Evolutionary conservation across 2,329 filamentous ascomycete species (phyloP).

Genomic region (Fusarium odoratissimum): DNA sequence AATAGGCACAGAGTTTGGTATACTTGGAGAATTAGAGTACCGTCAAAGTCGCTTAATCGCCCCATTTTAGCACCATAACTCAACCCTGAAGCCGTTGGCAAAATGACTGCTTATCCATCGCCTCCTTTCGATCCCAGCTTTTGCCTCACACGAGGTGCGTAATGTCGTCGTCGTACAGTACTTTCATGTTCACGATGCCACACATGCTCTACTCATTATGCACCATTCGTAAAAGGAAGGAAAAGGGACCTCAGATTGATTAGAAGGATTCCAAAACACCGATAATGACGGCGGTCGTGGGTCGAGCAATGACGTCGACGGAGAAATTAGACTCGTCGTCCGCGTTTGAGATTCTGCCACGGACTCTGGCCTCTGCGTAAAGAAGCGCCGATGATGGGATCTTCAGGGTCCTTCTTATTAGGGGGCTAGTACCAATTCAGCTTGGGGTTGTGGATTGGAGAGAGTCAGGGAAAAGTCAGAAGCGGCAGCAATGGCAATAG

Average conservation of each 20-base stretch:
- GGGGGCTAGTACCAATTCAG: constrained; percentile 25
- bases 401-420: constrained; percentile 45
- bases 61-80: constrained; percentile 19
- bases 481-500: neutral
- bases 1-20: neutral
- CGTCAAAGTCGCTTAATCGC: constrained; percentile 7
- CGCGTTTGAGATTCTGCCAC: constrained; percentile 33
- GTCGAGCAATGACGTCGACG: constrained; percentile 39
- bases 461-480: neutral
- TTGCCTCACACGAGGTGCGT: constrained; percentile 14
- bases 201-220: neutral
- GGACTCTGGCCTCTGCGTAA: constrained; percentile 15
- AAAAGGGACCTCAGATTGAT: constrained; percentile 12
- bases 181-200: neutral
- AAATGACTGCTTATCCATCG: constrained; percentile 13
- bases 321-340: constrained; percentile 32
- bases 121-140: neutral
- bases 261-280: constrained; percentile 30
- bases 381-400: constrained; percentile 36
- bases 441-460: constrained; percentile 8
- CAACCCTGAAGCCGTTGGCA: constrained; percentile 6
- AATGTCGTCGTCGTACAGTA: neutral
- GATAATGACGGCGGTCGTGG: constrained; percentile 29
- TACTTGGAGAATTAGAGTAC: neutral
- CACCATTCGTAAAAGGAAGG: constrained; percentile 12